Evolutionary conservation across 2,329 filamentous ascomycete genomes (phyloP).

Genomic region (Monosporascus sp.): DNA sequence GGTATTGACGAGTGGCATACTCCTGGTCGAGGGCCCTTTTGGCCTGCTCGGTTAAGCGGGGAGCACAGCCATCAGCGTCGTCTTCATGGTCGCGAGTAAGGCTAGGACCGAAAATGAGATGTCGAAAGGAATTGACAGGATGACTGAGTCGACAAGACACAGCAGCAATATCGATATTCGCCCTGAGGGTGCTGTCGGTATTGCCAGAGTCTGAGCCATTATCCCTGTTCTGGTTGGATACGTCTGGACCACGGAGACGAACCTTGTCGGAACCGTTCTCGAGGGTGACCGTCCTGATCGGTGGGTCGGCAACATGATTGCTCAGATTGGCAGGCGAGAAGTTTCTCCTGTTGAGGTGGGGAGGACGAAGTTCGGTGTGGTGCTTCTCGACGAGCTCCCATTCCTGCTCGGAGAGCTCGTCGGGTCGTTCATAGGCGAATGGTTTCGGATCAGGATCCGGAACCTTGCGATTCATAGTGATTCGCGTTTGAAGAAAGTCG

Average conservation of each 20-base stretch:
- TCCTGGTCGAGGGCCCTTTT: constrained; percentile 12
- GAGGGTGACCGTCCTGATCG: not conserved
- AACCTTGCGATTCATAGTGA: no score
- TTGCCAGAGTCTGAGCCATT: constrained; percentile 3
- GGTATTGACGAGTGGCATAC: constrained; percentile 3
- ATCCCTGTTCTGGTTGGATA: constrained; percentile 4
- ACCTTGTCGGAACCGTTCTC: not conserved
- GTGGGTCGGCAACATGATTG: constrained; percentile 6
- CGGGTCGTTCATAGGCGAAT: not conserved
- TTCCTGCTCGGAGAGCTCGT: constrained; percentile 4
- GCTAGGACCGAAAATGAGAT: no score
- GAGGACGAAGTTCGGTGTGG: constrained; percentile 11
- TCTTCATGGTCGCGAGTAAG: not conserved
- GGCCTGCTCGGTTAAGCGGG: constrained; percentile 13
- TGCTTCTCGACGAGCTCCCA: not conserved
- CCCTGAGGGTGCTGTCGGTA: constrained; percentile 9
- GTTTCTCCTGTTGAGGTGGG: constrained; percentile 14
- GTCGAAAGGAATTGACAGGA: not conserved
- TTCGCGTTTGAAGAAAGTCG: no score
- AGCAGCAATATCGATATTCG: not conserved
- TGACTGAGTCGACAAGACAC: not conserved
- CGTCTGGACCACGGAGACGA: not conserved
- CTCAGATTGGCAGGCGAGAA: constrained; percentile 8
- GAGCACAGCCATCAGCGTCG: constrained; percentile 6
- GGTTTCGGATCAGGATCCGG: no score